These are phyloP conservation scores for Ammopiptanthus mongolicus DNA, from an alignment of 306 rosid genomes.

Conservation along the genomic window DNA sequence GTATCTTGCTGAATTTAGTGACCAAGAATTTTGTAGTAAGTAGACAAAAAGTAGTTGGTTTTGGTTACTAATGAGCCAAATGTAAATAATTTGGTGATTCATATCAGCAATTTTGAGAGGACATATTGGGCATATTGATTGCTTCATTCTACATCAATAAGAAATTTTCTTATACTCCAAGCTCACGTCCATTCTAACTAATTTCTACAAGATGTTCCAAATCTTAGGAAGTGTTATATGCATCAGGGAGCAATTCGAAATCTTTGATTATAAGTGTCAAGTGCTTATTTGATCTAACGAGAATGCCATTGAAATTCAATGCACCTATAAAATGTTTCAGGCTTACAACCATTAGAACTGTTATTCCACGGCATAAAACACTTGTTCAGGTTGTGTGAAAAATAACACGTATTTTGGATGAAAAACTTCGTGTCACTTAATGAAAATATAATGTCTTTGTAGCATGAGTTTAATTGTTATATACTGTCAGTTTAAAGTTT, in stretches of 20 bases:
- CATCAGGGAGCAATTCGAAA: not conserved
- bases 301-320: not conserved
- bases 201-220: not conserved
- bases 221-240: not conserved
- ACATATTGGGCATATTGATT: not conserved
- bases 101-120: not conserved
- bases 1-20: not conserved
- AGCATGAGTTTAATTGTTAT: too few species aligned
- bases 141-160: not conserved
- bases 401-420: not conserved
- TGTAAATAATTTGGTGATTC: not conserved
- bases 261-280: not conserved
- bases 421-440: not conserved
- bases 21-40: not conserved
- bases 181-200: not conserved
- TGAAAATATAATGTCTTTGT: not conserved
- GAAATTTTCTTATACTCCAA: not conserved
- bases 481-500: too few species aligned
- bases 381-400: not conserved
- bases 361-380: not conserved
- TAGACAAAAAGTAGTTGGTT: not conserved
- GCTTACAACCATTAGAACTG: not conserved
- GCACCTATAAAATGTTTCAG: not conserved
- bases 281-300: not conserved
- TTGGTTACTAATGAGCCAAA: constrained; percentile 15